Percentiles rank a stretch among this genome's conserved stretches.
These are phyloP conservation scores for Amanita jacksonii DNA, from an alignment of 768 basidiomycete genomes.

Conservation along the genomic window DNA sequence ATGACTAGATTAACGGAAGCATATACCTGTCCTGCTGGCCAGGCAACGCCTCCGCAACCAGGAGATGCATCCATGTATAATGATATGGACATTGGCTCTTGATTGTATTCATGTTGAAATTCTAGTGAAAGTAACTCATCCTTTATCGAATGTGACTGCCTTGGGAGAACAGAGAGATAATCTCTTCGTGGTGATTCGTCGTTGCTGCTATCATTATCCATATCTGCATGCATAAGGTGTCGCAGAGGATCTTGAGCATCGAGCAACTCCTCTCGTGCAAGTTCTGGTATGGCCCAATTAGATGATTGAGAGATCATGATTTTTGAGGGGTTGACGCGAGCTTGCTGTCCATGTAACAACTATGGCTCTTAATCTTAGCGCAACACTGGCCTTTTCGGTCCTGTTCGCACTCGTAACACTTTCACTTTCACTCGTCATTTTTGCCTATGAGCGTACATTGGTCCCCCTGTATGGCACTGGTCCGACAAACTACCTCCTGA, in stretches of 20 bases:
- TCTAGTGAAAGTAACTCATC: constrained; percentile 39
- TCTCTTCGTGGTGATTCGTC: constrained; percentile 20
- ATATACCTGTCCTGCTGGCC: constrained; percentile 85
- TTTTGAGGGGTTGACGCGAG: neutral
- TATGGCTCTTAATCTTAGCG: neutral
- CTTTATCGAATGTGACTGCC: constrained; percentile 41
- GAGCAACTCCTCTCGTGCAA: constrained; percentile 44
- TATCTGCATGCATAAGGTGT: constrained; percentile 36
- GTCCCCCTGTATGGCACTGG: constrained; percentile 59
- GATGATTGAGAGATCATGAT: constrained; percentile 13
- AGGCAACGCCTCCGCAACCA: constrained; percentile 87
- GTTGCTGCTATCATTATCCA: constrained; percentile 14
- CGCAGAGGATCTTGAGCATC: constrained; percentile 51
- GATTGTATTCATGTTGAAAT: constrained; percentile 20
- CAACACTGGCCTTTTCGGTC: neutral
- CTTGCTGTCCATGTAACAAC: neutral
- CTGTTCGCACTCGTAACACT: constrained; percentile 9
- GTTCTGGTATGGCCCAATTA: constrained; percentile 14
- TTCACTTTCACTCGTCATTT: constrained; percentile 47
- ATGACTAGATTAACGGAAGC: neutral
- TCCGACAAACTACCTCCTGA: constrained; percentile 43
- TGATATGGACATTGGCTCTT: constrained; percentile 29
- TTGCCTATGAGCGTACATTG: constrained; percentile 54
- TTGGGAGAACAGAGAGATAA: constrained; percentile 35
- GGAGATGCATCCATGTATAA: constrained; percentile 72